Percentiles rank a stretch among this genome's conserved stretches.
phyloP scores from a whole-genome alignment of 257 asterid species.

The Ehretia macrophylla region DNA sequence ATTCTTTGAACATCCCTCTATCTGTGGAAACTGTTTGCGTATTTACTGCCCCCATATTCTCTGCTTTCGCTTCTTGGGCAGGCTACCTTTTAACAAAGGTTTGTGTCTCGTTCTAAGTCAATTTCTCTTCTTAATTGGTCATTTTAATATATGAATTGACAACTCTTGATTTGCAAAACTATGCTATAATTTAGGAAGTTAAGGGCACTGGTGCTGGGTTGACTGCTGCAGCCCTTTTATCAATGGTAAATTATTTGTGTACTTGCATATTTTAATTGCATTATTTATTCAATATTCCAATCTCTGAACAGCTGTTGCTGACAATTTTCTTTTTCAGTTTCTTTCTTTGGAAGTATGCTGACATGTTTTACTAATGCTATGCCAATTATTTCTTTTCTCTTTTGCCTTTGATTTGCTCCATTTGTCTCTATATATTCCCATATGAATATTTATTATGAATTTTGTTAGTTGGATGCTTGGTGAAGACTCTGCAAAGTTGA shows the following conservation, averaged over 20 bases:
- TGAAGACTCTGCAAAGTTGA: no score
- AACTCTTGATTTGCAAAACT: background rate
- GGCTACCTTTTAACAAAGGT: slow-evolving; percentile 97
- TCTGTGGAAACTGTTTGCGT: slow-evolving; percentile 99
- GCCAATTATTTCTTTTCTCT: no score
- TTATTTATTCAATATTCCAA: slow-evolving; percentile 10
- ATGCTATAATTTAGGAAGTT: slow-evolving; percentile 63
- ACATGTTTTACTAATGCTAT: no score
- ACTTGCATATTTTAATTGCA: background rate
- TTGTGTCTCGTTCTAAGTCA: slow-evolving; percentile 20
- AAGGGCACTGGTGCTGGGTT: slow-evolving; percentile 97
- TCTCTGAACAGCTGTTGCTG: background rate
- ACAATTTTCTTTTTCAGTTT: slow-evolving; percentile 10
- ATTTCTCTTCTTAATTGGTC: slow-evolving; percentile 6
- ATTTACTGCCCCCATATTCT: slow-evolving; percentile 95
- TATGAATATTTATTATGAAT: no score
- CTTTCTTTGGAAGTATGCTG: background rate
- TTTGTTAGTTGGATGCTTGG: slow-evolving; percentile 1
- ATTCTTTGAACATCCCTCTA: slow-evolving; percentile 81
- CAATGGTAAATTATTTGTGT: slow-evolving; percentile 59
- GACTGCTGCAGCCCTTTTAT: slow-evolving; percentile 96
- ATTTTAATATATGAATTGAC: background rate
- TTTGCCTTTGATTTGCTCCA: no score
- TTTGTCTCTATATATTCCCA: no score
- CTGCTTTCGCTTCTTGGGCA: slow-evolving; percentile 99